Conservation (phyloP, 305 asterid species). For the Solanum chacoense region DNA sequence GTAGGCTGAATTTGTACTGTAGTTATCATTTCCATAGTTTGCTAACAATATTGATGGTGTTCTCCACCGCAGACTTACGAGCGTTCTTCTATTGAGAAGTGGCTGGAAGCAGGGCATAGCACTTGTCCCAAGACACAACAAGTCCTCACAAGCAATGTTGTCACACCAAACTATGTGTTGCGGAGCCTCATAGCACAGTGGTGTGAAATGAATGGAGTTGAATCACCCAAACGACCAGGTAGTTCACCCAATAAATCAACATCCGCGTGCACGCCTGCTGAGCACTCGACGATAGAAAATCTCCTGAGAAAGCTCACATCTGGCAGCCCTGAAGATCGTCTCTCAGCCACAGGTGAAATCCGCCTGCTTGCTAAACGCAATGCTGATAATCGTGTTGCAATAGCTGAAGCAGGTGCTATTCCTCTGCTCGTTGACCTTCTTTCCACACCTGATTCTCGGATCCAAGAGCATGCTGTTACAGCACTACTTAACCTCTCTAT, state of each 20-base stretch:
- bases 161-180: slow-evolving; percentile 89
- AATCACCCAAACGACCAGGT: slow-evolving; percentile 69
- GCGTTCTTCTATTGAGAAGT: slow-evolving; percentile 75
- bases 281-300: slow-evolving; percentile 43
- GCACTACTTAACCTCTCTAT: slow-evolving; percentile 95
- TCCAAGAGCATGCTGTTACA: slow-evolving; percentile 90
- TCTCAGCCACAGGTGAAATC: slow-evolving; percentile 84
- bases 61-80: slow-evolving; percentile 64
- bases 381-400: slow-evolving; percentile 85
- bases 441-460: slow-evolving; percentile 72
- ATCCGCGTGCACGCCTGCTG: slow-evolving; percentile 65
- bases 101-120: slow-evolving; percentile 78
- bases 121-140: slow-evolving; percentile 97
- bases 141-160: slow-evolving; percentile 48
- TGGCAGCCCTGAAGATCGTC: slow-evolving; percentile 69
- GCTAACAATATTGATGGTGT: not conserved
- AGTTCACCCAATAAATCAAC: slow-evolving; percentile 31
- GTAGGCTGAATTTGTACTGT: not conserved
- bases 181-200: slow-evolving; percentile 93
- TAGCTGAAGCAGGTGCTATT: slow-evolving; percentile 95
- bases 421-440: slow-evolving; percentile 69
- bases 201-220: slow-evolving; percentile 87
- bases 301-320: slow-evolving; percentile 76
- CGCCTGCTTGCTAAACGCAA: slow-evolving; percentile 96
- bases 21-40: not conserved